These are phyloP conservation scores for Debaryomyces sp. DNA, from an alignment of 1,139 yeast genomes.

Conservation along the genomic window DNA sequence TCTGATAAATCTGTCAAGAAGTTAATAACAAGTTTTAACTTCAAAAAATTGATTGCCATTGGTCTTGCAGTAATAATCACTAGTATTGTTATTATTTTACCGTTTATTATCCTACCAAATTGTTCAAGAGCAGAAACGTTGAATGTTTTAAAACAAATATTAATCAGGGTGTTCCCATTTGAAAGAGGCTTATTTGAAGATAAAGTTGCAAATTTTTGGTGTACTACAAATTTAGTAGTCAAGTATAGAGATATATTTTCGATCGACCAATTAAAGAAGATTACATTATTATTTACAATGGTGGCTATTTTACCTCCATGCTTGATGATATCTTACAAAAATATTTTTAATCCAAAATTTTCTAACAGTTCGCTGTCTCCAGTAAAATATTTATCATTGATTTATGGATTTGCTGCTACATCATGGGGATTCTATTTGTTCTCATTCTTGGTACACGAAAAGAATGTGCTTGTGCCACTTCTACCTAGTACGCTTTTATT, in stretches of 20 bases:
- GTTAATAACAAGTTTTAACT: conserved; percentile 20
- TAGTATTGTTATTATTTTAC: conserved; percentile 55
- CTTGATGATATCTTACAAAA: conserved; percentile 52
- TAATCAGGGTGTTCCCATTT: conserved; percentile 85
- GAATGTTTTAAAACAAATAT: conserved; percentile 32
- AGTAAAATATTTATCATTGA: conserved; percentile 20
- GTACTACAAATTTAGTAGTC: conserved; percentile 76
- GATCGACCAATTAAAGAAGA: conserved; percentile 58
- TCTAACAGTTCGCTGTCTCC: conserved; percentile 15
- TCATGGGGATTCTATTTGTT: conserved; percentile 89
- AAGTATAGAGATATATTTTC: conserved; percentile 66
- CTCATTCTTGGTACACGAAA: conserved; percentile 95
- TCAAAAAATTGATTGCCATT: conserved; percentile 58
- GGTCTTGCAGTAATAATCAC: conserved; percentile 65
- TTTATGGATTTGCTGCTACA: conserved; percentile 79
- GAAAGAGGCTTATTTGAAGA: conserved; percentile 96
- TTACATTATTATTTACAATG: conserved; percentile 68
- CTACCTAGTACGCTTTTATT: conserved; percentile 77
- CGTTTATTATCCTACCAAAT: conserved; percentile 51
- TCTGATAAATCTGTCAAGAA: conserved; percentile 8
- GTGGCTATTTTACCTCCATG: conserved; percentile 70
- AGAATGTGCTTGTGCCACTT: conserved; percentile 80
- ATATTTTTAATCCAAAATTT: conserved; percentile 41
- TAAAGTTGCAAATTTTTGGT: conserved; percentile 97
- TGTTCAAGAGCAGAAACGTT: conserved; percentile 18